Evolutionary conservation across 1,284 basidiomycete genomes (phyloP).

Genomic region (Cryptococcus sp.): DNA sequence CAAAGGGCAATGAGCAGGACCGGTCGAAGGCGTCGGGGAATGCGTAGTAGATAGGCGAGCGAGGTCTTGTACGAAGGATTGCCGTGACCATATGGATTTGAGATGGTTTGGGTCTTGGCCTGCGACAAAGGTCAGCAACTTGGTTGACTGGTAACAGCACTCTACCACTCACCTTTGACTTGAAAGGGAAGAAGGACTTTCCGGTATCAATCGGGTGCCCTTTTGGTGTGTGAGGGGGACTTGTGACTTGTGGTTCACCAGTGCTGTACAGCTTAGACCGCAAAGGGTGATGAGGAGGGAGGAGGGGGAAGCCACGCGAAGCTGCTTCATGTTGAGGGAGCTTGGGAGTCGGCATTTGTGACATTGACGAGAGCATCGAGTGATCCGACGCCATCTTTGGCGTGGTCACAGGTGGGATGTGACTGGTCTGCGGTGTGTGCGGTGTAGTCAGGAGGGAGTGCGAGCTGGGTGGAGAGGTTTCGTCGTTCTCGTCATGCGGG

Average conservation of each 20-base stretch:
- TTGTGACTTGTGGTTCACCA: not conserved
- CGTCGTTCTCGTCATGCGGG: not conserved
- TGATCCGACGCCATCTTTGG: slow-evolving; percentile 22
- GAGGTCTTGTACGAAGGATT: slow-evolving; percentile 21
- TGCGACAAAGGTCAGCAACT: not conserved
- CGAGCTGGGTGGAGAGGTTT: not conserved
- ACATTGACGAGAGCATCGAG: slow-evolving; percentile 18
- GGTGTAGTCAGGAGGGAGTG: slow-evolving; percentile 4
- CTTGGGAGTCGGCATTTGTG: slow-evolving; percentile 15
- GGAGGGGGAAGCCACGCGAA: slow-evolving; percentile 22
- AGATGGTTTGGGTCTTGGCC: slow-evolving; percentile 20
- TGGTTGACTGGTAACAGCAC: not conserved
- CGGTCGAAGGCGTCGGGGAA: slow-evolving; percentile 40
- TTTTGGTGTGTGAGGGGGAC: slow-evolving; percentile 33
- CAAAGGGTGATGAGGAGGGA: slow-evolving; percentile 34
- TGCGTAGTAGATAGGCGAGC: slow-evolving; percentile 31
- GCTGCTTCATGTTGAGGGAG: slow-evolving; percentile 3
- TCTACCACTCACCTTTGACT: slow-evolving; percentile 16
- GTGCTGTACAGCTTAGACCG: slow-evolving; percentile 24
- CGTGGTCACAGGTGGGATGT: slow-evolving; percentile 6
- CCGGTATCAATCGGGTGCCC: slow-evolving; percentile 28
- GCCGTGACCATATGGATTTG: slow-evolving; percentile 23
- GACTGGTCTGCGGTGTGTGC: not conserved
- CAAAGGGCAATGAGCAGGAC: slow-evolving; percentile 34
- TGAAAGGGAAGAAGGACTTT: slow-evolving; percentile 15